These are phyloP conservation scores for Populus simonii DNA, from an alignment of 345 rosid species.

Conservation along the genomic window DNA sequence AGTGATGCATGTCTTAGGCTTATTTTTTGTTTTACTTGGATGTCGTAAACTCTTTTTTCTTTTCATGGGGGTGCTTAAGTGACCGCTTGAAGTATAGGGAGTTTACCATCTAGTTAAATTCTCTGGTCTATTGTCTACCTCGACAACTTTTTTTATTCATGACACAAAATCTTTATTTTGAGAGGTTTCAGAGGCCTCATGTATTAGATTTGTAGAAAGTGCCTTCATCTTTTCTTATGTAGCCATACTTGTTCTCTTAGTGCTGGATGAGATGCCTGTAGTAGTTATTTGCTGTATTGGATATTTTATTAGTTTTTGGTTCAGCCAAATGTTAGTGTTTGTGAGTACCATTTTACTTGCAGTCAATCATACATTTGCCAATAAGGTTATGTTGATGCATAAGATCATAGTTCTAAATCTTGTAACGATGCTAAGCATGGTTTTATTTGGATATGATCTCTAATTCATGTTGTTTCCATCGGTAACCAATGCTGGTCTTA, in stretches of 20 bases:
- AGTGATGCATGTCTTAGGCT: background rate
- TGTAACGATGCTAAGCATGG: too few relatives aligned
- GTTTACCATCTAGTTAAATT: too few relatives aligned
- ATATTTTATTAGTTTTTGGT: background rate
- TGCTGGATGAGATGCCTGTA: background rate
- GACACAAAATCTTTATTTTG: too few relatives aligned
- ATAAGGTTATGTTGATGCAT: background rate
- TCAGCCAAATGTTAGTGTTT: background rate
- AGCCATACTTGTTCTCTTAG: background rate
- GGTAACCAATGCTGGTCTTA: too few relatives aligned
- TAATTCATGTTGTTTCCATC: too few relatives aligned
- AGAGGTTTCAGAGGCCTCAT: too few relatives aligned
- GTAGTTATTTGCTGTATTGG: background rate
- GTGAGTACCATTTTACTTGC: background rate
- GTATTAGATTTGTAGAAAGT: background rate
- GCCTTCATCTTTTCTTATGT: background rate
- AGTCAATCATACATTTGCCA: background rate
- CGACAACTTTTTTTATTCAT: too few relatives aligned
- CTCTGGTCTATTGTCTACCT: too few relatives aligned
- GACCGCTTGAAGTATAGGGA: too few relatives aligned
- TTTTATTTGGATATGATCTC: too few relatives aligned
- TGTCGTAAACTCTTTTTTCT: background rate
- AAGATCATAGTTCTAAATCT: background rate
- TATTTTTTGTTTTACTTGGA: background rate
- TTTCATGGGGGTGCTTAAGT: background rate